Evolutionary conservation across 129 eudicot genomes (phyloP).

Genomic region (Flaveria trinervia): DNA sequence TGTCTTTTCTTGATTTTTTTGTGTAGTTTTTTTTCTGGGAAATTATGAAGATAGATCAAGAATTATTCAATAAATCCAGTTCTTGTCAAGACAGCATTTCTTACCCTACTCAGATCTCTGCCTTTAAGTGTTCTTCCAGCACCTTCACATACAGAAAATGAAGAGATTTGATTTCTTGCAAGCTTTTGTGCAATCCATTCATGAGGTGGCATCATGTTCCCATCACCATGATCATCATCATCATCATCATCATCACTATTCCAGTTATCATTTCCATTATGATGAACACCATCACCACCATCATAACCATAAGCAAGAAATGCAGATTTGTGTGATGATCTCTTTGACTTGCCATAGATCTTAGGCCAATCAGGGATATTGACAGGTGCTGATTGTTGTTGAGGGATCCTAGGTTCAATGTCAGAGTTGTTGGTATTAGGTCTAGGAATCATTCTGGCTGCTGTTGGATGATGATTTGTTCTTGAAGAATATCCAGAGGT

Average conservation of each 20-base stretch:
- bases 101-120: conserved; percentile 81
- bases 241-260: conserved; percentile 48
- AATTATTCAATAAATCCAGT: conserved; percentile 79
- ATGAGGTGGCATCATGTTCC: conserved; percentile 70
- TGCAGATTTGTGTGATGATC: conserved; percentile 34
- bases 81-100: conserved; percentile 69
- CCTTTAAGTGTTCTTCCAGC: conserved; percentile 94
- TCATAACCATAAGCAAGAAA: conserved; percentile 40
- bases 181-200: conserved; percentile 80
- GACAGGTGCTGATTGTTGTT: conserved; percentile 74
- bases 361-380: conserved; percentile 87
- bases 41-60: conserved; percentile 28
- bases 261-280: conserved; percentile 31
- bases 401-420: conserved; percentile 40
- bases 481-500: conserved; percentile 36
- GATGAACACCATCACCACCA: conserved; percentile 22
- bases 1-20: conserved; percentile 18
- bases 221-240: conserved; percentile 40
- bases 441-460: conserved; percentile 70
- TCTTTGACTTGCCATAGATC: conserved; percentile 62
- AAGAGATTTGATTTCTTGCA: conserved; percentile 62
- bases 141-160: conserved; percentile 95
- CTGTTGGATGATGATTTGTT: conserved; percentile 34
- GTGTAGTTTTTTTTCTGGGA: conserved; percentile 2
- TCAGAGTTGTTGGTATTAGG: conserved; percentile 16